Evolutionary conservation across 140 eudicot species (phyloP), one percentile per base, ranked within the genome.

Genomic region (Anethum foeniculum): DNA sequence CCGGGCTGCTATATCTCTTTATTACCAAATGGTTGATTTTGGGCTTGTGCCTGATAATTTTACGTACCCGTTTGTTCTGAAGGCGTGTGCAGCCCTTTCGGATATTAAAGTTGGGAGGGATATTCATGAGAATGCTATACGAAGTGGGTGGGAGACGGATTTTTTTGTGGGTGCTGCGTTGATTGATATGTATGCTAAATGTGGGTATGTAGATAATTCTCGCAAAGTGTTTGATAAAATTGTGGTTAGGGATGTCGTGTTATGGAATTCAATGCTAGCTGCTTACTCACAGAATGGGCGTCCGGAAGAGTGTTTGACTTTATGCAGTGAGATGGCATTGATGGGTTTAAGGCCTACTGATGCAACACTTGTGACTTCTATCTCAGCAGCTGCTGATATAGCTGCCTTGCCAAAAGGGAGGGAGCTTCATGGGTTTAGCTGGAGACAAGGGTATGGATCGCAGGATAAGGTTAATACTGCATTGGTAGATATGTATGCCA

Each of bases 191-290:
- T 93, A 93, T 38, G 92, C 96, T 2, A 93, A 93, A 62, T 93
- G 94, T 85, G 90, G 97, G 11, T 65, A 80, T 58, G 91, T 90
- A 16, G 85, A 77, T 79, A 80, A 77, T 18, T 86, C 97, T 9
- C 86, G 91, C 8, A 64, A 46, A n/a, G 92, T 93, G 80, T 93
- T 93, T 85, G 91, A 93, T 82, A 88, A 85, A 47, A 85, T 90
- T 49, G 43, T 71, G 43, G 83, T 82, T 25, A 85, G 96, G 71
- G 97, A 93, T 84, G 96, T 90, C 80, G 97, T 90, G 32, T 6
- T 90, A 52, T 93, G 97, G 97, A 93, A 90, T 72, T 87, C 97
- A 0, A 93, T 93, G 96, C 88, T 93, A 46, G 89, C 94, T 39
- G 90, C 90, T 41, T 93, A 90, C n/a, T 84, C 91, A 7, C 96